A percentile compares a stretch with the other conserved stretches of the same genome.
Conservation (phyloP, 805 yeast genomes). For the Candida schatavii region DNA sequence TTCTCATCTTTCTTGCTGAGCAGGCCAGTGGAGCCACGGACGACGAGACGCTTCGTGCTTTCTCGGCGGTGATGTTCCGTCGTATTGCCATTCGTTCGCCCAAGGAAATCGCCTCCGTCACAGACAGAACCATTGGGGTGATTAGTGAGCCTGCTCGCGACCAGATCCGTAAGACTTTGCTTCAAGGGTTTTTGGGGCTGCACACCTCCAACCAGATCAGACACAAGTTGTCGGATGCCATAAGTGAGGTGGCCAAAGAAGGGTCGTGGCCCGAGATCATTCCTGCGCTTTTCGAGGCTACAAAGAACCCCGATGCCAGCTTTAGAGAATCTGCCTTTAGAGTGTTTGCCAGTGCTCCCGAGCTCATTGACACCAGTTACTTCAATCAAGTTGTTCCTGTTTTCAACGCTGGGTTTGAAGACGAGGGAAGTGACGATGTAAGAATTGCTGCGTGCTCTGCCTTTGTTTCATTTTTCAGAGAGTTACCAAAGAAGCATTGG, state of each 20-base stretch:
- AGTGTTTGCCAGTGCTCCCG: constrained; percentile 82
- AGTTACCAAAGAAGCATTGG: constrained; percentile 79
- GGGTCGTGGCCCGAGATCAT: constrained; percentile 81
- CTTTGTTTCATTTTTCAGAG: constrained; percentile 84
- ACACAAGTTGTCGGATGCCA: constrained; percentile 91
- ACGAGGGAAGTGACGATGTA: constrained; percentile 74
- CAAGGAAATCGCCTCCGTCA: constrained; percentile 57
- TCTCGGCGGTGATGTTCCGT: constrained; percentile 86
- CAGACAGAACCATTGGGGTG: constrained; percentile 76
- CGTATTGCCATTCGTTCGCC: constrained; percentile 82
- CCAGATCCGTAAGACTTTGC: constrained; percentile 62
- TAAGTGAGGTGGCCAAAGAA: constrained; percentile 82
- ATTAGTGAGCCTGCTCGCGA: constrained; percentile 54
- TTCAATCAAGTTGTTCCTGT: constrained; percentile 59
- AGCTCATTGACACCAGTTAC: constrained; percentile 60
- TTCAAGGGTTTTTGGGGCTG: constrained; percentile 64
- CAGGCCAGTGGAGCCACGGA: constrained; percentile 60
- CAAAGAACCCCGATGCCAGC: constrained; percentile 52
- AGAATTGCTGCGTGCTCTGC: constrained; percentile 91
- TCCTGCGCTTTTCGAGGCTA: constrained; percentile 70
- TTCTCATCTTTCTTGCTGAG: constrained; percentile 77
- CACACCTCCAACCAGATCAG: constrained; percentile 74
- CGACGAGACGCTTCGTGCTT: constrained; percentile 59
- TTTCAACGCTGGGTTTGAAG: constrained; percentile 79
- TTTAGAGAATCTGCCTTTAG: constrained; percentile 90